These are phyloP conservation scores for Boletus subparvulus DNA, from an alignment of 768 basidiomycete genomes.

Conservation along the genomic window DNA sequence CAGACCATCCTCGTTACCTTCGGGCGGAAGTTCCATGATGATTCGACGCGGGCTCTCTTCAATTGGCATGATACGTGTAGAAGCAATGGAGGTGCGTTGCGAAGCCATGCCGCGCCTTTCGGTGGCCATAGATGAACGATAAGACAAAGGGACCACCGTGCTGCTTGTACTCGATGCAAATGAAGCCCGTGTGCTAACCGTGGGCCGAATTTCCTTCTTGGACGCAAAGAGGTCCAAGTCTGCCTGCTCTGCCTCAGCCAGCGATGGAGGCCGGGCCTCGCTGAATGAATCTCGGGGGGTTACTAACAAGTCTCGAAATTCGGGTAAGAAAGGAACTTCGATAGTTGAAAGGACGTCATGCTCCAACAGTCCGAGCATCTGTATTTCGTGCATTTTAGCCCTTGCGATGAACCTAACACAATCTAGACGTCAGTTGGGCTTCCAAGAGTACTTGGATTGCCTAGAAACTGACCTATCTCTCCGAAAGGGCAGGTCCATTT, in stretches of 20 bases:
- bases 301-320: constrained; percentile 34
- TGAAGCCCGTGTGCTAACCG: constrained; percentile 37
- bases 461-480: constrained; percentile 57
- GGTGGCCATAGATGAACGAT: constrained; percentile 30
- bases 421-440: not conserved
- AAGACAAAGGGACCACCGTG: constrained; percentile 36
- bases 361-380: constrained; percentile 90
- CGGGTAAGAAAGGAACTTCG: constrained; percentile 75
- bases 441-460: not conserved
- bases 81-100: constrained; percentile 50
- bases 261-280: constrained; percentile 40
- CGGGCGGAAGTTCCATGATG: constrained; percentile 51
- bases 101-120: constrained; percentile 43
- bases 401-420: constrained; percentile 78
- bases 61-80: constrained; percentile 56
- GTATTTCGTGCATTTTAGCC: constrained; percentile 96
- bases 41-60: constrained; percentile 66
- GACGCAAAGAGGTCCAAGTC: constrained; percentile 68
- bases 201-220: constrained; percentile 38
- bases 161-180: constrained; percentile 41
- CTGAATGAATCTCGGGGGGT: constrained; percentile 34
- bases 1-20: constrained; percentile 32
- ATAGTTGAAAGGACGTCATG: constrained; percentile 90
- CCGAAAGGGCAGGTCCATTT: constrained; percentile 82
- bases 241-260: constrained; percentile 67